Conservation (phyloP, 83 land plant species). For the Diphasiastrum complanatum region DNA sequence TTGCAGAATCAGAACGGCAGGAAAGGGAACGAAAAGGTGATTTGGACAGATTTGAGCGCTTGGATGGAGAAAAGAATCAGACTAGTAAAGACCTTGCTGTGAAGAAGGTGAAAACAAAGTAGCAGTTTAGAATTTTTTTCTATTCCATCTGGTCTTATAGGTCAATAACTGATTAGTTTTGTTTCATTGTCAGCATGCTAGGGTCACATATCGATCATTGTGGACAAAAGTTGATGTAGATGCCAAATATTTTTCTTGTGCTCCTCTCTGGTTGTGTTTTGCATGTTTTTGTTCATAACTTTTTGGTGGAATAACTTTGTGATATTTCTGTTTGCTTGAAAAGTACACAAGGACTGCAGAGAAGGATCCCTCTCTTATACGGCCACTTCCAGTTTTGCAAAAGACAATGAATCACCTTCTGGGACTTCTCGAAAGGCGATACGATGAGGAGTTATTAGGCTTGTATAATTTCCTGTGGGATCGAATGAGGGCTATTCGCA, state of each 20-base stretch:
- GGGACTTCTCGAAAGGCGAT: slow-evolving; percentile 51
- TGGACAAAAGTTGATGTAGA: too few species aligned
- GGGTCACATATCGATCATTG: too few species aligned
- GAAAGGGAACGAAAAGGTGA: slow-evolving; percentile 97
- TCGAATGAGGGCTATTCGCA: slow-evolving; percentile 88
- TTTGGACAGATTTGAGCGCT: slow-evolving; percentile 75
- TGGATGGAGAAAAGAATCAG: slow-evolving; percentile 91
- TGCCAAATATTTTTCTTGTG: neutral
- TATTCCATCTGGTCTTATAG: too few species aligned
- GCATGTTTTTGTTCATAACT: neutral
- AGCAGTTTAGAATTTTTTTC: too few species aligned
- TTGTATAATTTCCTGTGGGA: slow-evolving; percentile 95
- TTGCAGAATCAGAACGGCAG: slow-evolving; percentile 71
- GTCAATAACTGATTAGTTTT: too few species aligned
- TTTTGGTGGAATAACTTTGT: slow-evolving; percentile 14
- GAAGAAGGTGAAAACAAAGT: slow-evolving; percentile 43
- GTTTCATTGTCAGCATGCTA: too few species aligned
- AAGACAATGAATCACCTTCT: slow-evolving; percentile 75
- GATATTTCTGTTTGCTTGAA: slow-evolving; percentile 22
- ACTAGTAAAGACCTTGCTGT: slow-evolving; percentile 70
- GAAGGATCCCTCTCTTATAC: slow-evolving; percentile 68
- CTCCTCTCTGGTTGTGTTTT: neutral
- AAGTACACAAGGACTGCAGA: slow-evolving; percentile 95
- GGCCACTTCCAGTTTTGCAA: slow-evolving; percentile 77
- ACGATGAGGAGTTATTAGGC: slow-evolving; percentile 59